Evolutionary conservation across 441 rosid species (phyloP), one percentile per base, ranked within the genome.

Genomic region (Breynia disticha): DNA sequence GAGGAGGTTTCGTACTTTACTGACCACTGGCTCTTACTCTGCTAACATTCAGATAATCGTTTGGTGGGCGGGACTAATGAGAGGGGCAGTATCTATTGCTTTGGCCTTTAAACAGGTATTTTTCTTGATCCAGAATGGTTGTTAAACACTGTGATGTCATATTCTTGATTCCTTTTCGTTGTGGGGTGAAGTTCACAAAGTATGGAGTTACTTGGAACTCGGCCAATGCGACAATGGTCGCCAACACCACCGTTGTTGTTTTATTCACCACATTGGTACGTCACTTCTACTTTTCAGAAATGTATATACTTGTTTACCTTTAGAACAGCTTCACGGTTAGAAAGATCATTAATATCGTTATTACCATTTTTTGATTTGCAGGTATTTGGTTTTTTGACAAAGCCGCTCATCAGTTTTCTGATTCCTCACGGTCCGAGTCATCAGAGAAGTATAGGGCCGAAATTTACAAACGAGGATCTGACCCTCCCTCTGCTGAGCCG

Each of bases 11-110:
- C 32, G 7, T 24, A 7, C 32, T 7, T 24, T 24, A 24, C 32
- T 24, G 32, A 24, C 7, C 32, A 24, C 4, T 24, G 32, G 32
- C 32, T 24, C 7, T 24, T 24, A 24, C 32, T 2, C 32, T 24
- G 32, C 32, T 24, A 24, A 24, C 20, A 14, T 52, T 18, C 57
- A 90, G 98, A 73, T 85, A 60, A 69, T 90, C 39, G 79, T 90
- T 44, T 90, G 98, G 88, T 90, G 98, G 96, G 96, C 96, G 0
- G 95, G 96, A 14, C 76, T 87, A 20, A 87, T 90, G 83, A 74
- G 98, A 67, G 97, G 97, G 0, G 96, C 96, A 11, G 96, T 87
- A 46, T 90, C 97, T 8, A 77, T 90, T 54, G 98, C 98, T 47
- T 72, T 87, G 65, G 93, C 96, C 73, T 87, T 85, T 65, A 81